Evolutionary conservation across 192 early-diverging fungal genomes (phyloP).

Genomic region (Dispira parvispora): DNA sequence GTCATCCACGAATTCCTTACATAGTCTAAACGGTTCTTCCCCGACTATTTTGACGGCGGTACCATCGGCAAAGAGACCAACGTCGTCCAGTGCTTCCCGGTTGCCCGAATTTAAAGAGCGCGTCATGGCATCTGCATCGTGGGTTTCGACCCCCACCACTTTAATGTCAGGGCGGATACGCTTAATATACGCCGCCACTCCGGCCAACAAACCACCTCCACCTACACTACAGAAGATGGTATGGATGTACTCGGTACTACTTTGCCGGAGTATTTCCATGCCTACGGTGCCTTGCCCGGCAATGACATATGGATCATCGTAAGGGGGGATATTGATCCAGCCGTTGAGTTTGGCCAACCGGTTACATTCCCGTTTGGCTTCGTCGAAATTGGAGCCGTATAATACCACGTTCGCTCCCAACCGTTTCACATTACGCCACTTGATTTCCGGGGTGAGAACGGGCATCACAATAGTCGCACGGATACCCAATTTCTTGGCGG

Average conservation of each 20-base stretch:
- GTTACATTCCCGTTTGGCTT: conserved; percentile 74
- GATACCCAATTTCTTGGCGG: conserved; percentile 83
- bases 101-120: conserved; percentile 47
- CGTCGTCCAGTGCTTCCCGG: conserved; percentile 52
- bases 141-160: conserved; percentile 84
- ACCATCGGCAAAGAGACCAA: conserved; percentile 95
- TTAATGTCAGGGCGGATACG: conserved; percentile 72
- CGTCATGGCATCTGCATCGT: conserved; percentile 79
- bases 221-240: conserved; percentile 88
- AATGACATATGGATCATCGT: conserved; percentile 95
- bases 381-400: conserved; percentile 86
- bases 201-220: conserved; percentile 86
- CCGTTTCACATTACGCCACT: conserved; percentile 79
- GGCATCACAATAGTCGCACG: conserved; percentile 99
- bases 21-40: conserved; percentile 72
- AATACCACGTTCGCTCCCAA: conserved; percentile 84
- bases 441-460: conserved; percentile 52
- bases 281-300: conserved; percentile 98
- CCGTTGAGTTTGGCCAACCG: conserved; percentile 49
- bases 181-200: conserved; percentile 88
- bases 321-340: conserved; percentile 88
- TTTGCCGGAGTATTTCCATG: conserved; percentile 65
- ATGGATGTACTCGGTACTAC: conserved; percentile 44
- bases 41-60: conserved; percentile 88
- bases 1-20: conserved; percentile 66